phyloP scores from a whole-genome alignment of 768 basidiomycete species.

The Hericium alpestre region DNA sequence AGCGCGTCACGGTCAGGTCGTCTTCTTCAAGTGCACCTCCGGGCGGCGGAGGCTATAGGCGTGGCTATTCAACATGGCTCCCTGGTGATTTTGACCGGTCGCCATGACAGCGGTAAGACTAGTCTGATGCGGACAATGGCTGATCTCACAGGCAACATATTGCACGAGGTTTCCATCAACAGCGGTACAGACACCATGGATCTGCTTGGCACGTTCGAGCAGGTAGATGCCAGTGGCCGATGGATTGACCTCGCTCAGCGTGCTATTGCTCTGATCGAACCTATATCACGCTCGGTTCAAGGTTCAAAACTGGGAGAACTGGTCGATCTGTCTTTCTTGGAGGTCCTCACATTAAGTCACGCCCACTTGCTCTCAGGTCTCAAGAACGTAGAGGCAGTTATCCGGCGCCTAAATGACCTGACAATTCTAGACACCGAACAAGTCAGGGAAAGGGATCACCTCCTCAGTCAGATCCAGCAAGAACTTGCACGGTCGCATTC shows the following conservation, averaged over 20 bases:
- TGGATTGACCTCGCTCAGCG: slow-evolving; percentile 28
- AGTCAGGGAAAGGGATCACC: slow-evolving; percentile 1
- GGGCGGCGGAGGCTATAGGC: slow-evolving; percentile 64
- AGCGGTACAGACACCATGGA: slow-evolving; percentile 88
- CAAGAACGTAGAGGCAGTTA: slow-evolving; percentile 17
- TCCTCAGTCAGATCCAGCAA: slow-evolving; percentile 1
- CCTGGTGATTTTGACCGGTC: slow-evolving; percentile 83
- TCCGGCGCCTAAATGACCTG: slow-evolving; percentile 21
- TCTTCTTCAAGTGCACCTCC: slow-evolving; percentile 51
- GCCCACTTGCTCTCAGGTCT: neutral
- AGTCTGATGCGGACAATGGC: slow-evolving; percentile 62
- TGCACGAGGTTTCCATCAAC: slow-evolving; percentile 72
- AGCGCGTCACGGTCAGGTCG: slow-evolving; percentile 31
- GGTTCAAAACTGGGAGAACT: slow-evolving; percentile 8
- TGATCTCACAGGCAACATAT: slow-evolving; percentile 50
- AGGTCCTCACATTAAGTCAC: neutral
- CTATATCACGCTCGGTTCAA: slow-evolving; percentile 24
- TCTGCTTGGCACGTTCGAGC: slow-evolving; percentile 92
- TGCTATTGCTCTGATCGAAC: slow-evolving; percentile 28
- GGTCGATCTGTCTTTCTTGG: neutral
- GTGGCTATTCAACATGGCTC: slow-evolving; percentile 66
- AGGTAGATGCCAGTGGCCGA: slow-evolving; percentile 52
- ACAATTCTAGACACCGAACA: slow-evolving; percentile 5
- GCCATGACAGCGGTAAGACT: slow-evolving; percentile 69
- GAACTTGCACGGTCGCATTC: slow-evolving; percentile 19